Evolutionary conservation across 208 protist species (phyloP), one percentile per base, ranked within the genome.

Genomic region (Trypanosomatidae sp.): DNA sequence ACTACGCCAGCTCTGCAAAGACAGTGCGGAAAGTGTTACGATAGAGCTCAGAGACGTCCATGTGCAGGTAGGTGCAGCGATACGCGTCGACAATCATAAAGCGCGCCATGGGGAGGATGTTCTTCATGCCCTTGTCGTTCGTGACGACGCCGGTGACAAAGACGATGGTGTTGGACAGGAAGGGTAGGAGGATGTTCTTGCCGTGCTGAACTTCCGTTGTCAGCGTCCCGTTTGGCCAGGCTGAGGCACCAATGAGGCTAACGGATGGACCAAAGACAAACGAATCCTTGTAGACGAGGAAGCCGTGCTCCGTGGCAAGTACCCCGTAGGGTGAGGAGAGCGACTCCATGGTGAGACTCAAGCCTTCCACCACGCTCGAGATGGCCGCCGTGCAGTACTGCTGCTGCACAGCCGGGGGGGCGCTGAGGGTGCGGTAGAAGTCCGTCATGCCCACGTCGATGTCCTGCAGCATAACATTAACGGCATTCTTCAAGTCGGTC

Each of bases 261-360:
- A 79, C 70, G 5, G 74, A 67, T 0, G 74, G 74, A 10, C 74
- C 74, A 46, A 73, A 79, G 52, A 70, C 59, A 58, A 56, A 74
- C 47, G 44, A 33, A 47, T 79, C 74, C 53, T 74, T 79, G 69
- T 70, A 79, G 44, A 79, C 59, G 39, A 79, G 9, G 15, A 79
- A 30, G 19, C 74, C 74, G 9, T 59, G 22, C 13, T 62, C 15
- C 3, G 67, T 74, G 19, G 68, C 74, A 7, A 74, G 58, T 12
- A 79, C 12, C 50, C 62, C n/a, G 53, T 79, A 79, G 2, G 74
- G 74, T 3, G 68, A 53, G 49, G 10, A 52, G 19, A 73, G 9
- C 6, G 67, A 62, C 52, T 79, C 74, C 74, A 73, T 79, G 52
- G 74, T 70, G 13, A 79, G 74, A n/a, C 68, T 71, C 59, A 79